Base-by-base conservation (phyloP, 768 basidiomycete genomes). In the Suillus occidentalis region DNA sequence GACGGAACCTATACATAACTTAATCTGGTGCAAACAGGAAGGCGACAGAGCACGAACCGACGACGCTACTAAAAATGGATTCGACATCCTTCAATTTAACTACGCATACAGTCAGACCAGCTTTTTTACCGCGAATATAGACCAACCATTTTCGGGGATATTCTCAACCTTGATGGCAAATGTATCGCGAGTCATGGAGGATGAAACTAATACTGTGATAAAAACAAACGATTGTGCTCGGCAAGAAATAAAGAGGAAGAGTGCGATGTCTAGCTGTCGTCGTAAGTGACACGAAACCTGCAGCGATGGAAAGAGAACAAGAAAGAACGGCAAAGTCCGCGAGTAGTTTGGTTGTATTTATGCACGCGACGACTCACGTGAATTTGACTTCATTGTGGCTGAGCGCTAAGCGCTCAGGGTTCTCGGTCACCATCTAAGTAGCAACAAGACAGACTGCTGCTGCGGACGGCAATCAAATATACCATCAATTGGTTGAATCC, bases 51-150 rank as follows among this genome's bases (percentile, higher is more conserved):
- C 66, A 71, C 59, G 25, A 70, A 87, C 88, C 87, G 60, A 88
- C 85, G 55, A 86, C 78, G 37, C 78, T 83, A 64, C 78, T 81
- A 72, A 90, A 90, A 63, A 89, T 75, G 16, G 84, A 78, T 25
- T 85, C 75, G 25, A 89, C 77, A 67, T 89, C 87, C 36, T 73
- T 72, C 67, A 79, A 74, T 62, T 74, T 78, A 39, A 76, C 81
- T 80, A 7, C 8, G 43, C 7, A 28, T 58, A 18, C 4, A 31
- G 18, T 53, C 4, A 36, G 43, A 49, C 25, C 25, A 60, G 28
- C 6, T 61, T 13, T 13, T 57, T 34, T 50, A 6, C 22, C 12
- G 9, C 6, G 39, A 36, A 18, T 40, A 43, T 52, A 45, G 45
- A 67, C 79, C 62, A 58, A 81, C 80, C 76, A 60, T 62, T 60